These are phyloP conservation scores for Melanopsichium pennsylvanicum DNA, from an alignment of 1,284 basidiomycete genomes.

Conservation along the genomic window DNA sequence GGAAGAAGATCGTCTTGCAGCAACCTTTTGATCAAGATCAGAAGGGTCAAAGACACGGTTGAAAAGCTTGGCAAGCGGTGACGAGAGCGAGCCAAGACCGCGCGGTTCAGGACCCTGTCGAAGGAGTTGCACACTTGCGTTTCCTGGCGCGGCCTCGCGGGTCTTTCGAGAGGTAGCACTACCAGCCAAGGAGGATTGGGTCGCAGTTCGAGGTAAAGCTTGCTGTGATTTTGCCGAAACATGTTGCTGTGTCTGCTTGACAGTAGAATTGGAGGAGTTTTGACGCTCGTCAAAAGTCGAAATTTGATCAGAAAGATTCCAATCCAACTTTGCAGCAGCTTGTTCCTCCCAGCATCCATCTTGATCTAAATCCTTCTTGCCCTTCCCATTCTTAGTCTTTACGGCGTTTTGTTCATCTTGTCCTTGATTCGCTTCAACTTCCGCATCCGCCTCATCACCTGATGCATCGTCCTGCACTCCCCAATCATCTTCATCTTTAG, in stretches of 20 bases:
- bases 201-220: conserved; percentile 11
- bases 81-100: conserved; percentile 35
- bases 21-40: not conserved
- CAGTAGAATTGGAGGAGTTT: no score
- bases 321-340: conserved; percentile 16
- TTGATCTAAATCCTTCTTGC: not conserved
- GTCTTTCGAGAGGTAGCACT: conserved; percentile 20
- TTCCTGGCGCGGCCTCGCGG: conserved; percentile 7
- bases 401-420: not conserved
- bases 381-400: not conserved
- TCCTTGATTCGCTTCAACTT: not conserved
- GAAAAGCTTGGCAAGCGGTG: conserved; percentile 40
- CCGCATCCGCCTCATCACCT: conserved; percentile 22
- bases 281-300: no score
- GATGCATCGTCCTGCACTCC: conserved; percentile 7
- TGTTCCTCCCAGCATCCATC: conserved; percentile 31
- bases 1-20: conserved; percentile 1
- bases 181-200: conserved; percentile 21
- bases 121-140: conserved; percentile 13
- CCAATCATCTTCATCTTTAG: conserved; percentile 25
- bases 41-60: conserved; percentile 20
- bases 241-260: not conserved
- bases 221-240: not conserved
- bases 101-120: conserved; percentile 27
- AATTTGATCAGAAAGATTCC: conserved; percentile 8